Percentiles rank a stretch among this genome's conserved stretches.
These are phyloP conservation scores for Fusarium haematococcum DNA, from an alignment of 2,329 filamentous ascomycete genomes.

Conservation along the genomic window DNA sequence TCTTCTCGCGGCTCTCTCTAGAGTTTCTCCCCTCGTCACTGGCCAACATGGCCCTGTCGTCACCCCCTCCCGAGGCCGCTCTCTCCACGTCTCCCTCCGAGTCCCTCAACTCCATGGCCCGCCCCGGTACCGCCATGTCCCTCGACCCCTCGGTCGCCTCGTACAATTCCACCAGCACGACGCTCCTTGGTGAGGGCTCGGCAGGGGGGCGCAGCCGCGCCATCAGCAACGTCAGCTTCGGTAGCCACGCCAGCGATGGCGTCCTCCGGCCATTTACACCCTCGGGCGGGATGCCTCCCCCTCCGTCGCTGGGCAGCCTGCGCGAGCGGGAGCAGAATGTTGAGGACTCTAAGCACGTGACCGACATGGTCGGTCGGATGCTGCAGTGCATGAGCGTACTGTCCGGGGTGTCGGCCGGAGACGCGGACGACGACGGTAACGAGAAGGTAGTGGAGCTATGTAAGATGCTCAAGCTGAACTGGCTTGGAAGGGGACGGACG, in stretches of 20 bases:
- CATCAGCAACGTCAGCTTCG: constrained; percentile 84
- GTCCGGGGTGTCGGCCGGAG: constrained; percentile 66
- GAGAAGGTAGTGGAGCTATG: constrained; percentile 85
- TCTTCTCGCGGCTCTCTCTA: constrained; percentile 89
- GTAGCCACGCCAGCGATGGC: constrained; percentile 63
- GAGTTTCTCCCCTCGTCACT: constrained; percentile 75
- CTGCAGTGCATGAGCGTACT: constrained; percentile 95
- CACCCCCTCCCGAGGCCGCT: constrained; percentile 63
- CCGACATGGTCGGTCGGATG: constrained; percentile 95
- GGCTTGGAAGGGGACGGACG: constrained; percentile 90
- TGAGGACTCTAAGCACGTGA: constrained; percentile 82
- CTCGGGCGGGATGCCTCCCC: constrained; percentile 45
- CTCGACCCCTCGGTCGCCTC: constrained; percentile 81
- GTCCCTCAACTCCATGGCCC: constrained; percentile 58
- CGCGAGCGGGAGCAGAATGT: constrained; percentile 71
- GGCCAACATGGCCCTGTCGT: constrained; percentile 64
- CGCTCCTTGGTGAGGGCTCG: constrained; percentile 76
- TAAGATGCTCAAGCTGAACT: constrained; percentile 93
- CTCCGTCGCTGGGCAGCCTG: constrained; percentile 53
- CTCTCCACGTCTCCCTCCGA: constrained; percentile 65
- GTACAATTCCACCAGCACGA: constrained; percentile 84
- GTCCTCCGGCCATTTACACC: constrained; percentile 65
- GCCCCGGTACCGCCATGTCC: constrained; percentile 80
- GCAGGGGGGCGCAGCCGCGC: constrained; percentile 77
- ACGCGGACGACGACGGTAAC: constrained; percentile 76